Evolutionary conservation across 768 basidiomycete genomes (phyloP).

Genomic region (Leucocoprinus leucothites): DNA sequence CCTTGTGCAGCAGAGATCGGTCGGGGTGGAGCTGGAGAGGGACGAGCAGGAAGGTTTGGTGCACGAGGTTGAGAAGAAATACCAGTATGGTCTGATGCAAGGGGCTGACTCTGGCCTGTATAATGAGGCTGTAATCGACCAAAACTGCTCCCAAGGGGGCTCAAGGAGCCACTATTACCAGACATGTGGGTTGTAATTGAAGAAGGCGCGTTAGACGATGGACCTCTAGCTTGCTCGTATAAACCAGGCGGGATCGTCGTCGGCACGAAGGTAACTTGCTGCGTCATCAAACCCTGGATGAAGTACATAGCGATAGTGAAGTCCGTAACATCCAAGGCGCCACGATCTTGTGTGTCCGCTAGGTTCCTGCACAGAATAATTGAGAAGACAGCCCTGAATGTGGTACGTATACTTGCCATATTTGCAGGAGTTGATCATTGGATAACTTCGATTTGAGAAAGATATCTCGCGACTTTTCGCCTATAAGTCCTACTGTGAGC

Average conservation of each 20-base stretch:
- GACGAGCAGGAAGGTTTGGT: constrained; percentile 39
- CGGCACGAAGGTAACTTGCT: constrained; percentile 69
- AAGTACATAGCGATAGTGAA: constrained; percentile 97
- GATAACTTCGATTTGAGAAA: constrained; percentile 90
- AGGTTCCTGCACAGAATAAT: constrained; percentile 59
- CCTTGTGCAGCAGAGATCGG: constrained; percentile 15
- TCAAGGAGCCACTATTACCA: constrained; percentile 59
- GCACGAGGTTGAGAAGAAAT: constrained; percentile 27
- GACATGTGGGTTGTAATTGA: constrained; percentile 52
- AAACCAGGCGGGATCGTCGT: constrained; percentile 73
- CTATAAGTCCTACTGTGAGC: constrained; percentile 32
- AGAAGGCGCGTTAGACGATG: constrained; percentile 22
- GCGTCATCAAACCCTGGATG: constrained; percentile 90
- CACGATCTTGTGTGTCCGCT: constrained; percentile 93
- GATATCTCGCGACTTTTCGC: constrained; percentile 84
- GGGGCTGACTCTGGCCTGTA: constrained; percentile 51
- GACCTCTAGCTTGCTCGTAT: constrained; percentile 76
- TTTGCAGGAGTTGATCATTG: constrained; percentile 84
- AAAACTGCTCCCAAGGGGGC: constrained; percentile 45
- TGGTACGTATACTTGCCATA: constrained; percentile 61
- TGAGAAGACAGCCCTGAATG: constrained; percentile 8
- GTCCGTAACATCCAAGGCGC: constrained; percentile 83
- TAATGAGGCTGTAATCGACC: constrained; percentile 55
- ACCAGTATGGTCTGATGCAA: constrained; percentile 52
- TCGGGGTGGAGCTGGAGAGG: constrained; percentile 17